phyloP scores from a whole-genome alignment of 2,329 filamentous ascomycete species.

The Calonectria hawksworthii region DNA sequence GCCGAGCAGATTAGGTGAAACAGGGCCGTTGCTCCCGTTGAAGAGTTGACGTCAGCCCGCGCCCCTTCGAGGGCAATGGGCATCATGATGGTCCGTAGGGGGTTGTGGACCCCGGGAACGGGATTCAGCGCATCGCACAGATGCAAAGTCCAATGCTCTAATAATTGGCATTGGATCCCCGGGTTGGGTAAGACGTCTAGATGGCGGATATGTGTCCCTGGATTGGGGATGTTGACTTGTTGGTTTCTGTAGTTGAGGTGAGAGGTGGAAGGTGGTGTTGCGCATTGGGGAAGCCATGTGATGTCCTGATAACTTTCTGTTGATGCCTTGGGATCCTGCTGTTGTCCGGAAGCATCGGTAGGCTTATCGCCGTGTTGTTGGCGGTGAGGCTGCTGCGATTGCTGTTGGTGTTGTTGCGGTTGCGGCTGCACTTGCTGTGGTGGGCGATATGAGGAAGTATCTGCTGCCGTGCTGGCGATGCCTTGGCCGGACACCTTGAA shows the following conservation, averaged over 20 bases:
- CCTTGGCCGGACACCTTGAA: slow-evolving; percentile 39
- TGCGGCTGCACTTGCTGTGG: slow-evolving; percentile 15
- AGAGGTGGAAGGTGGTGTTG: slow-evolving; percentile 4
- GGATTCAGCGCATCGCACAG: slow-evolving; percentile 43
- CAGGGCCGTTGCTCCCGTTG: slow-evolving; percentile 37
- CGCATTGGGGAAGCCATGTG: slow-evolving; percentile 25
- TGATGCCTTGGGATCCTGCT: neutral
- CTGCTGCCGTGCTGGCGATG: slow-evolving; percentile 14
- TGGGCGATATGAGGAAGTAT: slow-evolving; percentile 3
- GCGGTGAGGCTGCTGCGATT: neutral
- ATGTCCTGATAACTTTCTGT: slow-evolving; percentile 19
- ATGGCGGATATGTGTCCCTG: slow-evolving; percentile 25
- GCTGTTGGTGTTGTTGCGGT: neutral
- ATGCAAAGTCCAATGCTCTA: slow-evolving; percentile 41
- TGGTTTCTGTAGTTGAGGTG: neutral
- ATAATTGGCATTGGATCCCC: slow-evolving; percentile 36
- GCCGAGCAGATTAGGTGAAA: slow-evolving; percentile 45
- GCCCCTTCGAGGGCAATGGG: slow-evolving; percentile 43
- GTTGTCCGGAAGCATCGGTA: slow-evolving; percentile 8
- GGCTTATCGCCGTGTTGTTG: neutral
- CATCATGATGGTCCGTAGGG: slow-evolving; percentile 40
- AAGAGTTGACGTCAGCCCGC: slow-evolving; percentile 35
- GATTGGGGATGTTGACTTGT: neutral
- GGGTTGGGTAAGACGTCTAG: slow-evolving; percentile 39
- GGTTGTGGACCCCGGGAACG: slow-evolving; percentile 38